Evolutionary conservation across 495 filamentous ascomycete species (phyloP).

Genomic region (Clohesyomyces aquaticus): DNA sequence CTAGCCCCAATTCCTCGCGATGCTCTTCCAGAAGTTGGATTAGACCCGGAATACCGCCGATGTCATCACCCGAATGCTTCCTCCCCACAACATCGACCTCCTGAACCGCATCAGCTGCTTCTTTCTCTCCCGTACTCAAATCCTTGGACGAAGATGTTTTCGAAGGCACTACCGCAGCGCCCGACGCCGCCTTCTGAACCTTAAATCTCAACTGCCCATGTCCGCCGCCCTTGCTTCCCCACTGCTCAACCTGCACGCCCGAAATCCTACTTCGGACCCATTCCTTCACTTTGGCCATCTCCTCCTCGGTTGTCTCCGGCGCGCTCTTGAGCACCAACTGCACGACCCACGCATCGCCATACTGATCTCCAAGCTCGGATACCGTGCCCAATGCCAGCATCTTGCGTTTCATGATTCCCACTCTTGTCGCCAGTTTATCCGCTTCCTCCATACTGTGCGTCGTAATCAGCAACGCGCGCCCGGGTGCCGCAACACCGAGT

Average conservation of each 20-base stretch:
- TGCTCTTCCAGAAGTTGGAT: slow-evolving; percentile 72
- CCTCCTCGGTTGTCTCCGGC: slow-evolving; percentile 65
- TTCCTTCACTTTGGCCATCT: slow-evolving; percentile 63
- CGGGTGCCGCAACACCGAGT: slow-evolving; percentile 29
- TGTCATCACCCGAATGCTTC: slow-evolving; percentile 6
- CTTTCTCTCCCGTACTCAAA: slow-evolving; percentile 10
- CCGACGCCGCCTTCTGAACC: slow-evolving; percentile 56
- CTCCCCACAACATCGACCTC: not conserved
- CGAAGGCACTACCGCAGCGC: not conserved
- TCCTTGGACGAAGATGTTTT: not conserved
- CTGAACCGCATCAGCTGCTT: slow-evolving; percentile 24
- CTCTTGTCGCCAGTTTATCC: slow-evolving; percentile 69
- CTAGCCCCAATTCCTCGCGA: slow-evolving; percentile 67
- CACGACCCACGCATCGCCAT: slow-evolving; percentile 66
- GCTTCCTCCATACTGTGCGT: slow-evolving; percentile 84
- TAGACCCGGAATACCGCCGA: slow-evolving; percentile 59
- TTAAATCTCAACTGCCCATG: slow-evolving; percentile 83
- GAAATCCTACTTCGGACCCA: slow-evolving; percentile 61
- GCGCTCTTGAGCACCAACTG: slow-evolving; percentile 76
- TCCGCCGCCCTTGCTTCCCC: slow-evolving; percentile 21
- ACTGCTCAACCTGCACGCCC: slow-evolving; percentile 64
- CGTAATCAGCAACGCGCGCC: slow-evolving; percentile 42
- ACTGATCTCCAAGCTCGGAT: slow-evolving; percentile 59
- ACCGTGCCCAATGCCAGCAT: slow-evolving; percentile 73
- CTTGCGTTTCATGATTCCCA: slow-evolving; percentile 68